Conservation (phyloP, 306 rosid species). For the Trichosanthes cucumerina region DNA sequence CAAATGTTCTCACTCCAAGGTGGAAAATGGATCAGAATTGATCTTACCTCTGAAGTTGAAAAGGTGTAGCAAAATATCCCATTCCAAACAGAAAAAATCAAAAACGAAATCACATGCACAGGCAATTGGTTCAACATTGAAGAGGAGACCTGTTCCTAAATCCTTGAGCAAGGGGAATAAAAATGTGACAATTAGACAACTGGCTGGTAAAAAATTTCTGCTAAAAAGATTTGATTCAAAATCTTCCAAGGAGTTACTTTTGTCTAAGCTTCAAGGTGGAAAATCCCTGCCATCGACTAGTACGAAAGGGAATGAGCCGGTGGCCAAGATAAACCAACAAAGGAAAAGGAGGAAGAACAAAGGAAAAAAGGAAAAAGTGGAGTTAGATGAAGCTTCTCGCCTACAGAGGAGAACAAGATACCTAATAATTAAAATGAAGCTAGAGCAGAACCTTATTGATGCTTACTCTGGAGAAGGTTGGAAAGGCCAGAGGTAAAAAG, state of each 20-base stretch:
- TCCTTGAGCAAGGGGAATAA: slow-evolving; percentile 26
- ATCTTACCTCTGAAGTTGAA: slow-evolving; percentile 22
- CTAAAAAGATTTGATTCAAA: slow-evolving; percentile 20
- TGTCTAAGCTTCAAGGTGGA: slow-evolving; percentile 23
- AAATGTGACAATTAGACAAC: slow-evolving; percentile 23
- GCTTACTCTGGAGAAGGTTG: slow-evolving; percentile 94
- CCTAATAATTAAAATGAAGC: slow-evolving; percentile 63
- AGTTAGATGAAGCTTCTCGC: slow-evolving; percentile 70
- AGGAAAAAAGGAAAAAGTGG: slow-evolving; percentile 26
- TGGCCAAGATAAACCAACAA: slow-evolving; percentile 20
- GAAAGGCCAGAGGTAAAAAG: slow-evolving; percentile 83
- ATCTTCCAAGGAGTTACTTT: slow-evolving; percentile 30
- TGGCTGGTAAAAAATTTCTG: slow-evolving; percentile 14
- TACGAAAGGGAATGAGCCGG: slow-evolving; percentile 26
- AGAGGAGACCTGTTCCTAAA: slow-evolving; percentile 24
- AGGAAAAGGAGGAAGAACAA: slow-evolving; percentile 42
- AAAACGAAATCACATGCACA: slow-evolving; percentile 28
- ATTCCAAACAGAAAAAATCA: slow-evolving; percentile 30
- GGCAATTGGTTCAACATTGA: slow-evolving; percentile 22
- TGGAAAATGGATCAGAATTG: slow-evolving; percentile 26
- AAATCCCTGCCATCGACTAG: slow-evolving; percentile 19
- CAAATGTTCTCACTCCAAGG: slow-evolving; percentile 25
- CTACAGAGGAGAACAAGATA: slow-evolving; percentile 75
- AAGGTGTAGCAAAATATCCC: slow-evolving; percentile 26
- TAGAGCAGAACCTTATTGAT: slow-evolving; percentile 91